A percentile compares a stretch with the other conserved stretches of the same genome.
Conservation (phyloP, 2,329 filamentous ascomycete genomes). For the Nemania diffusa region DNA sequence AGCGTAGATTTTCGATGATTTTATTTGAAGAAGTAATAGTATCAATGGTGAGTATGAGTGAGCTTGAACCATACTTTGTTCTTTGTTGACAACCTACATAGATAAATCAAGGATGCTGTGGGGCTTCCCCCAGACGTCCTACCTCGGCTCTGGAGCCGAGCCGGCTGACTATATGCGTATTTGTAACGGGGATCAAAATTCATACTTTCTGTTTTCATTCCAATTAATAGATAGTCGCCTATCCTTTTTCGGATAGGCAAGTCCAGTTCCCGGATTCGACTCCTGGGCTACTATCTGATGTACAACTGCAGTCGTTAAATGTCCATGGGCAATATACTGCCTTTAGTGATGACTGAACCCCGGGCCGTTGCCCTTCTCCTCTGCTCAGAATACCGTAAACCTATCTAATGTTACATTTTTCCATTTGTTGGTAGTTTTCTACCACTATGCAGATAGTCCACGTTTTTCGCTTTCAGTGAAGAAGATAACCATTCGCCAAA, state of each 20-base stretch:
- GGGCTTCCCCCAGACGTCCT: constrained; percentile 18
- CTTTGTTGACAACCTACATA: not conserved
- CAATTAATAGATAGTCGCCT: not conserved
- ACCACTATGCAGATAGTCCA: constrained; percentile 73
- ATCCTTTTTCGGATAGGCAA: not conserved
- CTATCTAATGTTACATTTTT: constrained; percentile 24
- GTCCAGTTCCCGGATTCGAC: not conserved
- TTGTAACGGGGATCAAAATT: not conserved
- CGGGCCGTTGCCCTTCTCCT: not conserved
- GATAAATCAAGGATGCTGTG: constrained; percentile 7
- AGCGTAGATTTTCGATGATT: not conserved
- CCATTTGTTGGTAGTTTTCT: not conserved
- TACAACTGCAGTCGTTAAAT: not conserved
- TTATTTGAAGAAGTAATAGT: too few relatives aligned
- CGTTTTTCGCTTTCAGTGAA: constrained; percentile 95
- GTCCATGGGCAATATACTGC: not conserved
- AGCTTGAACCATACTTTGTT: not conserved
- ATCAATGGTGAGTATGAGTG: not conserved
- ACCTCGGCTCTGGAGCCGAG: constrained; percentile 31
- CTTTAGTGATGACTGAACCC: not conserved
- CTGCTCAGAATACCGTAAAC: not conserved
- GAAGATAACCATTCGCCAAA: constrained; percentile 99
- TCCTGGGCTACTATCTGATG: constrained; percentile 2
- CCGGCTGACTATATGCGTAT: constrained; percentile 8
- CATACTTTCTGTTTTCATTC: not conserved